Evolutionary conservation across 73 alveolate genomes (phyloP).

Genomic region (Stentor roeselii): DNA sequence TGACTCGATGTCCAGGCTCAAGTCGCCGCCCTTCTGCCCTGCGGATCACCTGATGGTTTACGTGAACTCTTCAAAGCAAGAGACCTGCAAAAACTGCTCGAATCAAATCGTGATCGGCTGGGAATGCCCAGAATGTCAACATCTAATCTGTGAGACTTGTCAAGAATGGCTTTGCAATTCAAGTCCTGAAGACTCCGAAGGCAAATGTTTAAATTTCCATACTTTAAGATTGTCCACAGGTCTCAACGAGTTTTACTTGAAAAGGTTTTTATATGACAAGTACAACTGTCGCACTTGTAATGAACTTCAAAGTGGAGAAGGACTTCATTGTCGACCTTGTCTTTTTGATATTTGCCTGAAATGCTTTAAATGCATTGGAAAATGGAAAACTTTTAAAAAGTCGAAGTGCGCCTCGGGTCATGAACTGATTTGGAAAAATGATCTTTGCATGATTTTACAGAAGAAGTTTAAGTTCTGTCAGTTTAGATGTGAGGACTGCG

Average conservation of each 20-base stretch:
- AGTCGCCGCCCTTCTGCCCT: background rate
- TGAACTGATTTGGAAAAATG: background rate
- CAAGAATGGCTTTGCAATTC: background rate
- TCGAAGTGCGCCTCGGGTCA: background rate
- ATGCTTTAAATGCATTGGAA: background rate
- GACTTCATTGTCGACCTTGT: background rate
- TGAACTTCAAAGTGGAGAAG: background rate
- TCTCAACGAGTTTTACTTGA: background rate
- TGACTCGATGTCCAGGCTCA: no score
- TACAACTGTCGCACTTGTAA: background rate
- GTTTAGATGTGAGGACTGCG: background rate
- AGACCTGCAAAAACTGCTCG: background rate
- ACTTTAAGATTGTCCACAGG: background rate
- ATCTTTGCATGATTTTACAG: background rate
- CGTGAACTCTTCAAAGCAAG: background rate
- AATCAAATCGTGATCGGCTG: background rate
- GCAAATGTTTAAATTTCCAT: background rate
- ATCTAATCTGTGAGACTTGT: background rate
- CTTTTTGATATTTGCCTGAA: background rate
- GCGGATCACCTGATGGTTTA: background rate
- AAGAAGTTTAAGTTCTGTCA: background rate
- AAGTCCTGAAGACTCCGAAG: background rate
- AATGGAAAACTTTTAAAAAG: no score
- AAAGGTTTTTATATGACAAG: background rate
- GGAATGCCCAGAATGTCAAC: background rate